A percentile compares a stretch with the other conserved stretches of the same genome.
These are phyloP conservation scores for Blastocystis sp. DNA, from an alignment of 352 stramenopile genomes.

Conservation along the genomic window DNA sequence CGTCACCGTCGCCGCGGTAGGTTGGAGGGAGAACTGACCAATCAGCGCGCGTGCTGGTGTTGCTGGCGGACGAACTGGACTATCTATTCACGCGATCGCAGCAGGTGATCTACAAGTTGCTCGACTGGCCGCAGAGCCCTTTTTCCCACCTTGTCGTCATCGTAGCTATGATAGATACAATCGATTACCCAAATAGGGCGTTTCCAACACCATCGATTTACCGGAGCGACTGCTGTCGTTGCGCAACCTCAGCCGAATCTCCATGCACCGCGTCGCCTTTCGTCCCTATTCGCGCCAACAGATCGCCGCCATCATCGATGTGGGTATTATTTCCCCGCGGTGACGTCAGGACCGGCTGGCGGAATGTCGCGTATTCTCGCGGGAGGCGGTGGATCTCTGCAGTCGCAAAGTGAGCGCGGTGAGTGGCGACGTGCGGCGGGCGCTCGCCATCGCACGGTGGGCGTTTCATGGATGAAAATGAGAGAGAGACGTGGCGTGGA, in stretches of 20 bases:
- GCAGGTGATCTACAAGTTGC: slow-evolving; percentile 71
- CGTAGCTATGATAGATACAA: slow-evolving; percentile 19
- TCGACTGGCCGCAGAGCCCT: slow-evolving; percentile 68
- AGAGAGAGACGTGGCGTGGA: slow-evolving; percentile 20
- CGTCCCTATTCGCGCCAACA: slow-evolving; percentile 39
- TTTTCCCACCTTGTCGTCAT: slow-evolving; percentile 65
- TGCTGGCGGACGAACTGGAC: slow-evolving; percentile 73
- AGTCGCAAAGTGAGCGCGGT: slow-evolving; percentile 51
- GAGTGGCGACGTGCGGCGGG: slow-evolving; percentile 42
- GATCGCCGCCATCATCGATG: slow-evolving; percentile 45
- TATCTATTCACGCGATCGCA: slow-evolving; percentile 70
- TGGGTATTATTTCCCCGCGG: neutral
- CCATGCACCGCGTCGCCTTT: slow-evolving; percentile 48
- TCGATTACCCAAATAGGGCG: slow-evolving; percentile 57
- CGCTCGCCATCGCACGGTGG: slow-evolving; percentile 2
- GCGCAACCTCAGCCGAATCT: slow-evolving; percentile 24
- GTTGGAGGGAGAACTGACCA: neutral
- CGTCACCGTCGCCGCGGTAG: neutral
- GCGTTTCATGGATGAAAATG: neutral
- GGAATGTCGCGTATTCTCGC: neutral
- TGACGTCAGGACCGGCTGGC: slow-evolving; percentile 15
- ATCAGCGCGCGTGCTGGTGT: slow-evolving; percentile 58
- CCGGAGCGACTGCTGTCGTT: slow-evolving; percentile 63
- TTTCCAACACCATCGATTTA: slow-evolving; percentile 73
- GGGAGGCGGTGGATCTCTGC: slow-evolving; percentile 48